phyloP scores from a whole-genome alignment of 1,284 basidiomycete genomes.

The Termitomyces sp. region DNA sequence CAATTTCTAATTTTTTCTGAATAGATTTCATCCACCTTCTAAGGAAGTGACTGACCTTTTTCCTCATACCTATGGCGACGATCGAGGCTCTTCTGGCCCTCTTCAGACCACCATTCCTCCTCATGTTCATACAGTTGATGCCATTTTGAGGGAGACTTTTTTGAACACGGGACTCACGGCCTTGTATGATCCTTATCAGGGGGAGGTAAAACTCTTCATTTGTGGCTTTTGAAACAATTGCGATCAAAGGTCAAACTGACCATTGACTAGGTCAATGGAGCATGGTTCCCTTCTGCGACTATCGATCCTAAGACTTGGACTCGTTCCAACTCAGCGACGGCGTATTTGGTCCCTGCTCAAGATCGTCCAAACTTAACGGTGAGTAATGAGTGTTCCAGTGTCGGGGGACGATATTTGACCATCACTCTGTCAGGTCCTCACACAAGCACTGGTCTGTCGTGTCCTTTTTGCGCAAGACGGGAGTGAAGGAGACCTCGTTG shows the following conservation, averaged over 20 bases:
- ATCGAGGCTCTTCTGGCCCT: conserved; percentile 20
- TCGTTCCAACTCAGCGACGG: conserved; percentile 10
- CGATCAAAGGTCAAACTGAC: not conserved
- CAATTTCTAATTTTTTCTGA: not conserved
- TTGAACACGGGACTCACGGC: conserved; percentile 20
- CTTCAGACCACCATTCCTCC: conserved; percentile 21
- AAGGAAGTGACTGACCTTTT: conserved; percentile 12
- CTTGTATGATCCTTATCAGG: conserved; percentile 23
- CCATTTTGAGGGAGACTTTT: conserved; percentile 19
- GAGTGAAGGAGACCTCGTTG: conserved; percentile 1
- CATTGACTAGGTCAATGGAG: conserved; percentile 10
- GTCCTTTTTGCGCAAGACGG: conserved; percentile 6
- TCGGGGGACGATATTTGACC: not conserved
- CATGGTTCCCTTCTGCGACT: conserved; percentile 9
- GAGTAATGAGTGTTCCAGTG: not conserved
- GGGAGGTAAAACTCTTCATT: conserved; percentile 15
- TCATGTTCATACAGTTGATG: conserved; percentile 22
- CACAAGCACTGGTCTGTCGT: conserved; percentile 7
- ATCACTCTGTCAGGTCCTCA: conserved; percentile 2
- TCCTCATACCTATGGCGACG: conserved; percentile 20
- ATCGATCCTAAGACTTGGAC: conserved; percentile 10
- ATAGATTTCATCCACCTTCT: conserved; percentile 8
- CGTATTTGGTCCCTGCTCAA: conserved; percentile 8
- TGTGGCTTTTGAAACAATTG: not conserved
- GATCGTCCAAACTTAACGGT: conserved; percentile 12